phyloP scores from a whole-genome alignment of 2,329 filamentous ascomycete species.

The Cladosporium colombiae region DNA sequence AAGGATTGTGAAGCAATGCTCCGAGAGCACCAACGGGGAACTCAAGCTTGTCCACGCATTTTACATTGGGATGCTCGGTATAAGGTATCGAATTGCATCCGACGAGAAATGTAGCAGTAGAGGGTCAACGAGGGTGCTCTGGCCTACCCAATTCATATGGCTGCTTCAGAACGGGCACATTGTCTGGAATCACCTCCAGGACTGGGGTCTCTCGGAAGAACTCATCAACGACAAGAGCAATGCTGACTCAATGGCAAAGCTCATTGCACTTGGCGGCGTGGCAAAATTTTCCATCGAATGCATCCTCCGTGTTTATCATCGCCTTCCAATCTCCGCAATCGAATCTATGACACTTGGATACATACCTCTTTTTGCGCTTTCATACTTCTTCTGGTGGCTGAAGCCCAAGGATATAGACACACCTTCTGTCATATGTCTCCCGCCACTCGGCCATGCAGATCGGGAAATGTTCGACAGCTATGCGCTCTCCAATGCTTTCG shows the following conservation, averaged over 20 bases:
- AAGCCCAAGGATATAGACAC: conserved; percentile 42
- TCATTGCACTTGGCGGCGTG: conserved; percentile 35
- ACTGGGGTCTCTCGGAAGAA: conserved; percentile 34
- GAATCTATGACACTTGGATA: conserved; percentile 42
- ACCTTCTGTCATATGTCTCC: conserved; percentile 35
- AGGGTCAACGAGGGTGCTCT: conserved; percentile 31
- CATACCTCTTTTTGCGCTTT: conserved; percentile 39
- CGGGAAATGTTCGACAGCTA: conserved; percentile 31
- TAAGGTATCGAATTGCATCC: conserved; percentile 33
- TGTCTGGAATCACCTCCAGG: conserved; percentile 32
- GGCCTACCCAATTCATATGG: conserved; percentile 40
- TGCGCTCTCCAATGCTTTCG: conserved; percentile 34
- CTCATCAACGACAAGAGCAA: conserved; percentile 39
- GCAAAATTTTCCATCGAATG: conserved; percentile 38
- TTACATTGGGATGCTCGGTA: conserved; percentile 40
- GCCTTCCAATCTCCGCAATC: conserved; percentile 38
- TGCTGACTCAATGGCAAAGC: conserved; percentile 37
- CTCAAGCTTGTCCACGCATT: conserved; percentile 37
- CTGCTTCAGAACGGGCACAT: conserved; percentile 34
- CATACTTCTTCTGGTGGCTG: conserved; percentile 41
- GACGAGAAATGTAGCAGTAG: not conserved
- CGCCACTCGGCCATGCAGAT: conserved; percentile 31
- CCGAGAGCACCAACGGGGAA: conserved; percentile 28
- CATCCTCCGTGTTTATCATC: conserved; percentile 35
- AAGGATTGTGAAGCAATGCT: conserved; percentile 33